Evolutionary conservation across 768 basidiomycete genomes (phyloP).

Genomic region (Lentinula guzmanii): DNA sequence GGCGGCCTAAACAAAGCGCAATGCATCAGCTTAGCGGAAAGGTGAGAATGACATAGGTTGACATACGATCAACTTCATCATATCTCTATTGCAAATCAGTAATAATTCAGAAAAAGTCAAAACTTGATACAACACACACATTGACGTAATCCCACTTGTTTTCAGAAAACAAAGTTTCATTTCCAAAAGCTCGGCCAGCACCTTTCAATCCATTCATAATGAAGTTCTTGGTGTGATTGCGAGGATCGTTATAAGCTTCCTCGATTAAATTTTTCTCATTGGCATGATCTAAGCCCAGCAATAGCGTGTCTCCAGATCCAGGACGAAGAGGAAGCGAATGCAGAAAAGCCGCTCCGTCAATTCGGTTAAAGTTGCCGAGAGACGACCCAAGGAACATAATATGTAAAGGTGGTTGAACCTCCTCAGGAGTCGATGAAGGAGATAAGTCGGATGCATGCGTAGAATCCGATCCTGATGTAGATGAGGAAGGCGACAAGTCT

Average conservation of each 20-base stretch:
- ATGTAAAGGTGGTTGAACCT: constrained; percentile 53
- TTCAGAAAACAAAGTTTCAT: constrained; percentile 57
- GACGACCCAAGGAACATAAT: constrained; percentile 90
- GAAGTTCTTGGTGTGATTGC: constrained; percentile 67
- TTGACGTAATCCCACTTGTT: constrained; percentile 79
- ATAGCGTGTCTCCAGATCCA: constrained; percentile 71
- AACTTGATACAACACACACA: constrained; percentile 23
- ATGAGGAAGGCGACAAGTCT: constrained; percentile 35
- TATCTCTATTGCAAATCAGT: constrained; percentile 12
- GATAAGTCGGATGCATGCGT: constrained; percentile 16
- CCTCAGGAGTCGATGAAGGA: constrained; percentile 43
- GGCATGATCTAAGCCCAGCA: constrained; percentile 89
- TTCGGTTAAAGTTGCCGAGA: constrained; percentile 81
- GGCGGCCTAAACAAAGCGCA: constrained; percentile 47
- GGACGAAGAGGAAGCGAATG: constrained; percentile 71
- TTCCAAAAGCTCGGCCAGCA: constrained; percentile 63
- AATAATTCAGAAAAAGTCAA: neutral
- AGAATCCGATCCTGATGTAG: constrained; percentile 11
- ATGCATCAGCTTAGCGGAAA: neutral
- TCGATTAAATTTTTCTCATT: constrained; percentile 69
- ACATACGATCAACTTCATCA: constrained; percentile 8
- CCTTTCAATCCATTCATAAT: constrained; percentile 81
- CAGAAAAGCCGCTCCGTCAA: constrained; percentile 68
- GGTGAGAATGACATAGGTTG: neutral
- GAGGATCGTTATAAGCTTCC: constrained; percentile 78